A percentile compares a stretch with the other conserved stretches of the same genome.
Conservation (phyloP, 2,329 filamentous ascomycete species). For the Aspergillus sp. region DNA sequence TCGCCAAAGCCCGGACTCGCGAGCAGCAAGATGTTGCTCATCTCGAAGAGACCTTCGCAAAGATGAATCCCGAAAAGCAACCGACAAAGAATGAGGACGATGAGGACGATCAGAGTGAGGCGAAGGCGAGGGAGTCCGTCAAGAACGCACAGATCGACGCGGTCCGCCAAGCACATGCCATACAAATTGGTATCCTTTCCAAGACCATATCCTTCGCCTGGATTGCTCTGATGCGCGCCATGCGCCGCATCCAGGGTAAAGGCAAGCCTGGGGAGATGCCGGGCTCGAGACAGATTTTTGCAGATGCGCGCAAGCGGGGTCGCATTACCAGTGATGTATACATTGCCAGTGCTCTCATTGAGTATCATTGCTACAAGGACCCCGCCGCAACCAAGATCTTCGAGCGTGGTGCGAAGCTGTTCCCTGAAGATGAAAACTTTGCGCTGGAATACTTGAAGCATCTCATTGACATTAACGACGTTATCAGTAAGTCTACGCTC, state of each 20-base stretch:
- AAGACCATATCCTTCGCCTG: slow-evolving; percentile 88
- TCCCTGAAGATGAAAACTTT: slow-evolving; percentile 90
- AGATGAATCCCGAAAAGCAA: slow-evolving; percentile 41
- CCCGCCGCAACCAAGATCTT: slow-evolving; percentile 92
- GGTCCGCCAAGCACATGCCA: slow-evolving; percentile 66
- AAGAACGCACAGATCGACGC: slow-evolving; percentile 59
- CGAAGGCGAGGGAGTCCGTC: slow-evolving; percentile 54
- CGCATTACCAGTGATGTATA: slow-evolving; percentile 94
- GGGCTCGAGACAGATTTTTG: slow-evolving; percentile 85
- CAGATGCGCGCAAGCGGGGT: slow-evolving; percentile 81
- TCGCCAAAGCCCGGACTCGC: slow-evolving; percentile 68
- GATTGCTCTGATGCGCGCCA: slow-evolving; percentile 91
- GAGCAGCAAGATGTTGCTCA: slow-evolving; percentile 63
- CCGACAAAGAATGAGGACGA: slow-evolving; percentile 54
- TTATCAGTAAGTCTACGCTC: slow-evolving; percentile 70
- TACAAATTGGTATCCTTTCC: slow-evolving; percentile 74
- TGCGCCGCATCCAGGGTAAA: slow-evolving; percentile 89
- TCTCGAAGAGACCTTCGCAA: slow-evolving; percentile 57
- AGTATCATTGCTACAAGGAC: slow-evolving; percentile 95
- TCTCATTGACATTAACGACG: slow-evolving; percentile 86
- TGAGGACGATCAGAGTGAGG: slow-evolving; percentile 54
- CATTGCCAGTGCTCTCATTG: slow-evolving; percentile 86
- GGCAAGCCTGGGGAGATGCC: slow-evolving; percentile 67
- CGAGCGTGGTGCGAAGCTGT: slow-evolving; percentile 88
- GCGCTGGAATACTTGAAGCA: slow-evolving; percentile 96